A percentile compares a stretch with the other conserved stretches of the same genome.
These are phyloP conservation scores for Citrus mangshanensis DNA, from an alignment of 345 rosid species.

Conservation along the genomic window DNA sequence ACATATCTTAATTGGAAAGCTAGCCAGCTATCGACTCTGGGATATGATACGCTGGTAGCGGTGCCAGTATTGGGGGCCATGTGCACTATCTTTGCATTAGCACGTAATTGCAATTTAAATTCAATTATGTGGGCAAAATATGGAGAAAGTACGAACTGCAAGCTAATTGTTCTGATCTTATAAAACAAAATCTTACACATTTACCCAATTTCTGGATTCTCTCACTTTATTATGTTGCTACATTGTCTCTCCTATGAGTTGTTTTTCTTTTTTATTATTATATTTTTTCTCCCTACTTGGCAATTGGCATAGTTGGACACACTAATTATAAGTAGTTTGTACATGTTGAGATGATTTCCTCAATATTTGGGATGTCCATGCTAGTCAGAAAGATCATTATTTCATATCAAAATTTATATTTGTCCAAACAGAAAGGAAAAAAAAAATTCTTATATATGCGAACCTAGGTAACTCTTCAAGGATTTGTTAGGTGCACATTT, in stretches of 20 bases:
- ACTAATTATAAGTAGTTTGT: not conserved
- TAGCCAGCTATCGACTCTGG: no score
- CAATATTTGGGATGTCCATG: constrained; percentile 13
- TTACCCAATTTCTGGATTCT: not conserved
- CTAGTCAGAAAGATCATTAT: not conserved
- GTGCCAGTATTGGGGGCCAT: constrained; percentile 3
- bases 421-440: no score
- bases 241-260: constrained; percentile 3
- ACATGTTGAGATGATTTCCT: constrained; percentile 14
- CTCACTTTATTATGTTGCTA: not conserved
- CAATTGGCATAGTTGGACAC: constrained; percentile 3
- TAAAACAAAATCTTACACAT: not conserved
- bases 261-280: not conserved
- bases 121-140: not conserved
- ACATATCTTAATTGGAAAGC: no score
- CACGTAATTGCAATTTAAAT: not conserved
- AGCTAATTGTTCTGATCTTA: not conserved
- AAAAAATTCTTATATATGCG: no score
- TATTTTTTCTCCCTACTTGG: not conserved
- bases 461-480: no score
- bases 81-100: constrained; percentile 1
- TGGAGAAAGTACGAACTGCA: constrained; percentile 2
- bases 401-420: no score
- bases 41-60: no score
- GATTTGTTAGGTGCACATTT: no score